Conservation (phyloP, 768 basidiomycete genomes). For the Mycena pura region DNA sequence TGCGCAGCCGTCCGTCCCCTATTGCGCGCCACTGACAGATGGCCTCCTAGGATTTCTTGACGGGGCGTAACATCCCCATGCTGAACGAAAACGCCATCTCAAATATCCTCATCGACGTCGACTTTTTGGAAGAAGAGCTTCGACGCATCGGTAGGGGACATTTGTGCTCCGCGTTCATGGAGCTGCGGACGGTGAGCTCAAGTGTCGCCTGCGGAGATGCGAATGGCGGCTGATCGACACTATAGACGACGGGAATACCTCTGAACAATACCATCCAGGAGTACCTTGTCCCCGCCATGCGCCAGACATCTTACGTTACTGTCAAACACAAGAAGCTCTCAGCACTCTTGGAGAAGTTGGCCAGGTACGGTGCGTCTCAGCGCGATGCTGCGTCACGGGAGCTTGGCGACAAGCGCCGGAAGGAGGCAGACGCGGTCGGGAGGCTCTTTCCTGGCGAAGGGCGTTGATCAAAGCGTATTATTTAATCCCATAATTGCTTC, state of each 20-base stretch:
- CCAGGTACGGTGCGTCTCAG: constrained; percentile 67
- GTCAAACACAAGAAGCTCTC: constrained; percentile 79
- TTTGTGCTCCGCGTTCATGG: constrained; percentile 74
- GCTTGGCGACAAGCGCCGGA: constrained; percentile 72
- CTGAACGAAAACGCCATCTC: constrained; percentile 92
- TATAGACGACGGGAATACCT: constrained; percentile 74
- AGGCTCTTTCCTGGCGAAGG: constrained; percentile 75
- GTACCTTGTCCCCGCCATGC: constrained; percentile 74
- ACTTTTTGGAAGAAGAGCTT: constrained; percentile 89
- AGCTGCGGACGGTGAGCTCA: constrained; percentile 73
- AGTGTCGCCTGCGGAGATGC: neutral
- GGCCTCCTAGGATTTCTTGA: constrained; percentile 72
- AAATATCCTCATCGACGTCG: constrained; percentile 85
- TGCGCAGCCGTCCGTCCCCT: constrained; percentile 3
- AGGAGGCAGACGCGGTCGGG: constrained; percentile 80
- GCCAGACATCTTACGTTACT: constrained; percentile 67
- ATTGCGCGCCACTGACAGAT: constrained; percentile 3
- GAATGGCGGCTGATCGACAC: constrained; percentile 14
- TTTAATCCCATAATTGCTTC: constrained; percentile 35
- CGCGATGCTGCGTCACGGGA: constrained; percentile 68
- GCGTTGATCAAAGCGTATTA: constrained; percentile 43
- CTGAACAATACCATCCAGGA: constrained; percentile 77
- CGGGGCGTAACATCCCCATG: constrained; percentile 73
- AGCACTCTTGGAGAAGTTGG: constrained; percentile 79
- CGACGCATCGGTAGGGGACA: constrained; percentile 75